A percentile compares a stretch with the other conserved stretches of the same genome.
These are phyloP conservation scores for Solanum pimpinellifolium DNA, from an alignment of 257 asterid genomes.

Conservation along the genomic window DNA sequence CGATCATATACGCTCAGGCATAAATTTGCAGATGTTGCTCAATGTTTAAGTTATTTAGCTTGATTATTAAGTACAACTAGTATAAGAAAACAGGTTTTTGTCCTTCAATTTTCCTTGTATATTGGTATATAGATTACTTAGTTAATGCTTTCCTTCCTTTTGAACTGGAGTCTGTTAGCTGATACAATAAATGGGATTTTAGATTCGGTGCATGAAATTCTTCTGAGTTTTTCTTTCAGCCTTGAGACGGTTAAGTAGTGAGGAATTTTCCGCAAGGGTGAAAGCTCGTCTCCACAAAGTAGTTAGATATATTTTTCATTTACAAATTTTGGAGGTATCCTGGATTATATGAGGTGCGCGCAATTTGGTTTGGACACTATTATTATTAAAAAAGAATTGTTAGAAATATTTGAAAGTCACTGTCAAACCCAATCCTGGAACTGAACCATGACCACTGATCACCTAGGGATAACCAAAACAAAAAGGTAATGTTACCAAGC, in stretches of 20 bases:
- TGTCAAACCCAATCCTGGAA: conserved; percentile 27
- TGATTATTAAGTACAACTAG: not conserved
- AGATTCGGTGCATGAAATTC: not conserved
- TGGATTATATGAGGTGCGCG: not conserved
- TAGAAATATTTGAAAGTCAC: not conserved
- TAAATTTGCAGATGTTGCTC: not conserved
- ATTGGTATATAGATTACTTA: not conserved
- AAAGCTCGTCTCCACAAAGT: not conserved
- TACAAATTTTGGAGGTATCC: not conserved
- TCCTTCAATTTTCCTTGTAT: not conserved
- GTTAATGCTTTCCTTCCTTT: not conserved
- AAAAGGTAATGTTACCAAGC: not conserved
- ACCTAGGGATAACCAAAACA: not conserved
- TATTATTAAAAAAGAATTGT: not conserved
- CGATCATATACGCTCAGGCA: not conserved
- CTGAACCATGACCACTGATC: conserved; percentile 29
- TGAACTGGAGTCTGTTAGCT: not conserved
- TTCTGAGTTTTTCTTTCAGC: not conserved
- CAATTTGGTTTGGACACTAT: not conserved
- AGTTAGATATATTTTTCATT: not conserved
- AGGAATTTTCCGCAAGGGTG: not conserved
- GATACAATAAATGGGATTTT: not conserved
- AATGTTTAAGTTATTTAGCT: not conserved
- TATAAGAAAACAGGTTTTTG: not conserved
- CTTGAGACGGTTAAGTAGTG: not conserved